Evolutionary conservation across 1,284 basidiomycete genomes (phyloP), one percentile per base, ranked within the genome.

Genomic region (Rhodotorula glutinis): DNA sequence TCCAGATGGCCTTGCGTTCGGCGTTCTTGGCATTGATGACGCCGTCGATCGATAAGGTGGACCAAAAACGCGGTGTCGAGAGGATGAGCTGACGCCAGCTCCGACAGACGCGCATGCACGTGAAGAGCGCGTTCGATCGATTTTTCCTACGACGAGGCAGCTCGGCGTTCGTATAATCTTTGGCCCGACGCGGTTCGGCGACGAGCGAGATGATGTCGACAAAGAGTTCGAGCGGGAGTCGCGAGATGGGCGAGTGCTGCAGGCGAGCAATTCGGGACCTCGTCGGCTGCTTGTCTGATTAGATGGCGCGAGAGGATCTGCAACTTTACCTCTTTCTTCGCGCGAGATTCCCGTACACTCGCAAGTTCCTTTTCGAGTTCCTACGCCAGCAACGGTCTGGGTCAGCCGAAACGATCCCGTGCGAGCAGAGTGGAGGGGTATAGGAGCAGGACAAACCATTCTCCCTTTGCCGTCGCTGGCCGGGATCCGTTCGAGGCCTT

Each of bases 401-500:
- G 10, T 27, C 9, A 30, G 33, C 29, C 33, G n/a, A n/a, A n/a
- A 27, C 8, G 3, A 5, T 27, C 5, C 49, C 14, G 9, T 38
- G 33, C 33, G 33, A 38, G 33, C 33, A 38, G 33, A 29, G 49
- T 51, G 49, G 16, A 10, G 44, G 44, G 17, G 19, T 3, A 3
- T 1, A 2, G 44, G 7, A 8, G 47, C 14, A 7, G 4, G 38
- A 44, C 57, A 51, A 23, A 66, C 65, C 33, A 25, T n/a, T 33
- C 41, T 56, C 2, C 59, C 63, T 46, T 67, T 71, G 9, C 30
- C 54, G 16, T 65, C 66, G 5, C 19, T 30, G 17, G 54, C 64
- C 1, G 66, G 17, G 0, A 82, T 60, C 13, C 78, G 76, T 27
- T 78, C 76, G 23, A 81, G 70, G 0, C 80, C 81, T n/a, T 79